Evolutionary conservation across 495 filamentous ascomycete genomes (phyloP), one percentile per base, ranked within the genome.

Genomic region (Trichocladium uniseriatum): DNA sequence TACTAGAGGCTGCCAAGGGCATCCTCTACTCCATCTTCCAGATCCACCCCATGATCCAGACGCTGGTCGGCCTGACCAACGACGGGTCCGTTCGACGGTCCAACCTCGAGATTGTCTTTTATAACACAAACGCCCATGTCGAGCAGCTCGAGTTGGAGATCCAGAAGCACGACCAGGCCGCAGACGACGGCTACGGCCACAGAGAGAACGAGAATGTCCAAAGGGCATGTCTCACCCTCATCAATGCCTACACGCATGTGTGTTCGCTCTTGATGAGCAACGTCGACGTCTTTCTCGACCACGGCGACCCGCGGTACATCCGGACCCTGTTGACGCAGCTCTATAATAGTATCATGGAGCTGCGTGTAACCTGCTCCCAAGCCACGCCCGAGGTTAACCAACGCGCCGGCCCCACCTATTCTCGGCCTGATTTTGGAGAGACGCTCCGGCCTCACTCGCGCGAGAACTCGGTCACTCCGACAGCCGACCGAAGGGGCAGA

Each of bases 1-100:
- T 91, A 1, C 72, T 90, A 27, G 84, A 90, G 62, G 80, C 82
- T 31, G 87, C 87, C 6, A 90, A 88, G 59, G 84, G 86, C n/a
- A 82, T 97, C 18, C 72, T 94, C 3, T 94, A 90, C 59, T 82
- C 89, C 19, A 74, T 95, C 35, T 83, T 83, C 51, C 86, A 90
- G 56, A 75, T 92, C 27, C 84, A 91, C 56, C 81, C 81, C 7
- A 79, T 83, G 63, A 81, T 89, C 52, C 79, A 82, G 46, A 81
- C 79, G 36, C 66, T 94, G 47, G 81, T 84, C 51, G 78, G 80
- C 51, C 71, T 92, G 38, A 78, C 85, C 39, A 80, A 79, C 49
- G 79, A 84, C 20, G 79, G 79, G 32, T 77, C 81, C 15, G 71
- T 78, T 0, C 79, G 82, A 55, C 76, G 84, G 24, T 82, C 84